Conservation (phyloP, 2,329 filamentous ascomycete genomes). For the Phyllosticta citriasiana region DNA sequence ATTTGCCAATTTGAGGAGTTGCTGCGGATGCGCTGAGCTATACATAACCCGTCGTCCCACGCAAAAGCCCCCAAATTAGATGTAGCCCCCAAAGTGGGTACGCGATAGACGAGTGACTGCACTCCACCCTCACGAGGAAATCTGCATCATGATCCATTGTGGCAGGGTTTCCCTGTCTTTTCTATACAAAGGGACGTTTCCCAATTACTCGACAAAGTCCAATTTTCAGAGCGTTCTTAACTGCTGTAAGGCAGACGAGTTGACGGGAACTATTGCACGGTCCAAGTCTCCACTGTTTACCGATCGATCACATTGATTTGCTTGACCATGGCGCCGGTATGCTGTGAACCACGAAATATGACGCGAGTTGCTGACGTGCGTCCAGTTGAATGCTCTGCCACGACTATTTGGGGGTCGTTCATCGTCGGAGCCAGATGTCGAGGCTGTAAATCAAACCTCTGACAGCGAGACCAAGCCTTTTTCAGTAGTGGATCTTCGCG, state of each 20-base stretch:
- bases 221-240: neutral
- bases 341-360: neutral
- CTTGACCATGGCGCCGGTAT: neutral
- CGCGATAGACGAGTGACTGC: neutral
- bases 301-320: neutral
- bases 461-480: neutral
- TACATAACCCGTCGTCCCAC: neutral
- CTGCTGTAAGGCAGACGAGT: neutral
- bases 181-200: neutral
- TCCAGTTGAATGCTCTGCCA: neutral
- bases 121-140: neutral
- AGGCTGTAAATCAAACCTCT: neutral
- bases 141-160: neutral
- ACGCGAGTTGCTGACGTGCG: neutral
- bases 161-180: neutral
- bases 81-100: neutral
- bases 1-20: neutral
- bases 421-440: neutral
- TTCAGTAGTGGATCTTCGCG: neutral
- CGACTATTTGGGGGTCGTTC: neutral
- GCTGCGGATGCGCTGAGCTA: neutral
- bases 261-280: neutral
- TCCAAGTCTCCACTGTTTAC: neutral
- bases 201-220: neutral
- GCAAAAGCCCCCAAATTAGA: neutral